Conservation (phyloP, 345 rosid genomes). For the Adansonia digitata region DNA sequence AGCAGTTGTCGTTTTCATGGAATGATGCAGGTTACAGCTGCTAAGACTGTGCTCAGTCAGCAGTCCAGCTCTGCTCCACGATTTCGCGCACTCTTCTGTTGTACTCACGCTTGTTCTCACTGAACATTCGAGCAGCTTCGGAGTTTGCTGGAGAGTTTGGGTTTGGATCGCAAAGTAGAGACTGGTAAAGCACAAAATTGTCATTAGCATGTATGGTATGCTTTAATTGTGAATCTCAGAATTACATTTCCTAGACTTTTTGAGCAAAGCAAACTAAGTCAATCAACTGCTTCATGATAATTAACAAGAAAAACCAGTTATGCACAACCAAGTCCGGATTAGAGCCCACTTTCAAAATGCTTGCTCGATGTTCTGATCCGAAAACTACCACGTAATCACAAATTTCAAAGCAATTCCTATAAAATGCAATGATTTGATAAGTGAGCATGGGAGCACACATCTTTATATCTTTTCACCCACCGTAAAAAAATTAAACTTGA, state of each 20-base stretch:
- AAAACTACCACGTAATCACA: not conserved
- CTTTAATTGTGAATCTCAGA: not conserved
- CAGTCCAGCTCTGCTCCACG: conserved; percentile 80
- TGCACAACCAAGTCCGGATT: not conserved
- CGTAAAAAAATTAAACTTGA: not conserved
- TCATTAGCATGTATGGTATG: not conserved
- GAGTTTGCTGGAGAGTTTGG: conserved; percentile 85
- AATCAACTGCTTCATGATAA: not conserved
- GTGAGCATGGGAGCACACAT: not conserved
- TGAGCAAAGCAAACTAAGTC: not conserved
- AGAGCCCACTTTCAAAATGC: not conserved
- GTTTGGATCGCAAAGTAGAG: conserved; percentile 77
- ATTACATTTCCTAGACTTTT: not conserved
- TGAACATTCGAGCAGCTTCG: conserved; percentile 76
- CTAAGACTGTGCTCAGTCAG: conserved; percentile 34
- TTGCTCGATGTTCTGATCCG: not conserved
- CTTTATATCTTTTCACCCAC: not conserved
- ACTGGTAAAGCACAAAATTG: conserved; percentile 26
- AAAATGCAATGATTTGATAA: not conserved
- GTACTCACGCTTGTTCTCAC: conserved; percentile 76
- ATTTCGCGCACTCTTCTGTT: conserved; percentile 68
- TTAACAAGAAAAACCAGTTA: not conserved
- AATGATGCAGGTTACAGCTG: conserved; percentile 19
- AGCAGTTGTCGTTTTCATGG: not conserved
- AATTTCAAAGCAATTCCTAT: not conserved